Percentiles rank a stretch among this genome's conserved stretches.
Conservation (phyloP, 805 yeast genomes). For the Sungouiozyma intestinalis region DNA sequence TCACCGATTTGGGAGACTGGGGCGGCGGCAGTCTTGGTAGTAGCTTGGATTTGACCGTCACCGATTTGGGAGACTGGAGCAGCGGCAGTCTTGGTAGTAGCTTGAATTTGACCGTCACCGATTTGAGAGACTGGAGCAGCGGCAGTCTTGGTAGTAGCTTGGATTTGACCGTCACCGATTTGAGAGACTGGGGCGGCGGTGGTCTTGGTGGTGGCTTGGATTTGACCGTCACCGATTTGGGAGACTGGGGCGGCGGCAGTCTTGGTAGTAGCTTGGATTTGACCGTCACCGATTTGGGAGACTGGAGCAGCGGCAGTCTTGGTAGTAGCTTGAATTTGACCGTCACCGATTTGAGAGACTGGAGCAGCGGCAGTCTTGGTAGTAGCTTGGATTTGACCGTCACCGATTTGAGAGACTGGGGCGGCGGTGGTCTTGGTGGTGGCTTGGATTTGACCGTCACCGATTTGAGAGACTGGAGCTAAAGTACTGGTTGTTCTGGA, state of each 20-base stretch:
- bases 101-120: slow-evolving; percentile 23
- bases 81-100: slow-evolving; percentile 17
- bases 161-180: slow-evolving; percentile 54
- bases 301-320: slow-evolving; percentile 25
- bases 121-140: too few species aligned
- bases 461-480: too few species aligned
- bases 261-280: slow-evolving; percentile 30
- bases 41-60: slow-evolving; percentile 44
- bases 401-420: slow-evolving; percentile 35
- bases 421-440: slow-evolving; percentile 19
- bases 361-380: slow-evolving; percentile 18
- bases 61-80: slow-evolving; percentile 34
- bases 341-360: slow-evolving; percentile 48
- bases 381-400: slow-evolving; percentile 19
- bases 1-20: slow-evolving; percentile 35
- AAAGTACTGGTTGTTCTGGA: too few species aligned
- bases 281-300: slow-evolving; percentile 35
- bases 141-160: slow-evolving; percentile 30
- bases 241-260: slow-evolving; percentile 22
- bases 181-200: slow-evolving; percentile 36
- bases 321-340: slow-evolving; percentile 45
- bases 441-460: too few species aligned
- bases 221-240: slow-evolving; percentile 32
- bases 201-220: slow-evolving; percentile 21
- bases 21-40: slow-evolving; percentile 31